Base-by-base conservation (phyloP, 371 early-diverging fungal genomes). In the Parasitella parasitica region DNA sequence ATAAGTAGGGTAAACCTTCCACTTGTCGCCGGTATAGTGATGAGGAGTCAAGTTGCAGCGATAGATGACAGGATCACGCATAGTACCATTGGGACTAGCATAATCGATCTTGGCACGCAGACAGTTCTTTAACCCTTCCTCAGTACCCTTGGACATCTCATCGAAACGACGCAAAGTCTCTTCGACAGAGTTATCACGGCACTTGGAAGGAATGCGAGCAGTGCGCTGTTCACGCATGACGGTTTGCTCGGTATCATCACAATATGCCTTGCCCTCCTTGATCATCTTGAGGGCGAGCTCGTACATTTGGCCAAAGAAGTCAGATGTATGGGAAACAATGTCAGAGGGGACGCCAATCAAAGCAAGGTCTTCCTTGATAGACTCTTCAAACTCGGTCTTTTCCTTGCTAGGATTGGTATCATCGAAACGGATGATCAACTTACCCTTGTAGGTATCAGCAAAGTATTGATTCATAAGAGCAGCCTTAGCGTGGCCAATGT, bases 331-430 rank as follows among this genome's bases (percentile, higher is more conserved):
- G 28, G 98, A 85, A 32, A 93, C 77, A 48, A 72, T 67, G 61
- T 95, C 94, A 9, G 91, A 86, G 54, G 80, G 78, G 65, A 99
- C 94, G 26, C 95, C 98, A 41, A 99, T 81, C 54, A 95, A 76
- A 20, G 75, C 67, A 70, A 98, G 77, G 74, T 98, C 98, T 83
- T 97, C 96, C 71, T 87, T 87, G 75, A 99, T 99, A 32, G 92
- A 79, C 52, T 95, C 91, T 80, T 98, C 96, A 64, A 92, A 99
- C 79, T 98, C 97, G 22, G 67, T 68, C 86, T 94, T 94, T 82
- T 99, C 99, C 80, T 99, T 99, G 61, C 81, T 80, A 13, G 99
- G 99, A 78, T 99, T 99, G 56, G 99, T 99, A 83, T 99, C 99
- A 78, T 99, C 99, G 70, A 99, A 99, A 55, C 99, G 93, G 46